Evolutionary conservation across 306 rosid species (phyloP).

Genomic region (Lagenaria siceraria): DNA sequence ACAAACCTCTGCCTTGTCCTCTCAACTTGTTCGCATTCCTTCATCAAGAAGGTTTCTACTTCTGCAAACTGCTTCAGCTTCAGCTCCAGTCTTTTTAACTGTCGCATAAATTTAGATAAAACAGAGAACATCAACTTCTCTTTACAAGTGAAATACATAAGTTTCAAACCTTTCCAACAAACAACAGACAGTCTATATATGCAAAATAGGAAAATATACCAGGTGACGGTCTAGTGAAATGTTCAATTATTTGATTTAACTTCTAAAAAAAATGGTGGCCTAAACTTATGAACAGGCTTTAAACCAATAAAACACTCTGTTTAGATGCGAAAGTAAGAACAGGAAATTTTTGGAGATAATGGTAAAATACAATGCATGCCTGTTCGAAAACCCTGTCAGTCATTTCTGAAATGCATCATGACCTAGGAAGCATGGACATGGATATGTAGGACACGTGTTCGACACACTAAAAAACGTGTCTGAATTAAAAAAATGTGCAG

Average conservation of each 20-base stretch:
- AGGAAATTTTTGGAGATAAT: not conserved
- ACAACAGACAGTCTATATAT: conserved; percentile 3
- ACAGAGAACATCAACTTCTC: conserved; percentile 1
- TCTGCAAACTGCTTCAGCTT: conserved; percentile 98
- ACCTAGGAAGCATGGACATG: no score
- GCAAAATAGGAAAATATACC: not conserved
- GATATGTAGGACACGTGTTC: no score
- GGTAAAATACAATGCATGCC: not conserved
- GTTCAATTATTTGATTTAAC: not conserved
- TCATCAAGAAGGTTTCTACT: conserved; percentile 89
- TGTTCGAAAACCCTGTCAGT: not conserved
- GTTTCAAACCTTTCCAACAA: not conserved
- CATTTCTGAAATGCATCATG: not conserved
- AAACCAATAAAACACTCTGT: not conserved
- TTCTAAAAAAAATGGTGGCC: not conserved
- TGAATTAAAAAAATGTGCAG: not conserved
- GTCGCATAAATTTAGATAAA: conserved; percentile 15
- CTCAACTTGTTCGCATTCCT: conserved; percentile 95
- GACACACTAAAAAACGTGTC: no score
- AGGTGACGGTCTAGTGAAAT: not conserved
- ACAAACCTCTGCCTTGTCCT: conserved; percentile 70
- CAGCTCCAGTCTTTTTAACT: conserved; percentile 95
- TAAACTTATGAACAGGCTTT: not conserved
- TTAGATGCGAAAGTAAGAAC: not conserved
- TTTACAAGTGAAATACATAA: not conserved